Base-by-base conservation (phyloP, 2,329 filamentous ascomycete species). In the Eutypa lata region DNA sequence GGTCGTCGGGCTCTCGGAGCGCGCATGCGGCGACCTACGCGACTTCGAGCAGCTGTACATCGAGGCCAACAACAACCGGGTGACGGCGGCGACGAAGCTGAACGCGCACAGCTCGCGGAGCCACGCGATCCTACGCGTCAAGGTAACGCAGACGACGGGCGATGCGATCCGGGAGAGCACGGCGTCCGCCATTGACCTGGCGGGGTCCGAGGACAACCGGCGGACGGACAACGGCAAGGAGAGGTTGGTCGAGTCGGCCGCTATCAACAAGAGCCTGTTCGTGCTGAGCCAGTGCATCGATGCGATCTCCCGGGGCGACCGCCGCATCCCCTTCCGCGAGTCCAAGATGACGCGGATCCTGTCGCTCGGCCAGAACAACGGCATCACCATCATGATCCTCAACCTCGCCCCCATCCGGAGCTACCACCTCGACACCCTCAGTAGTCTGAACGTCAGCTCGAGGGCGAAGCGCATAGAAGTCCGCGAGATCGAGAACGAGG, bases 301-400 rank as follows among this genome's bases (percentile, higher is more conserved):
- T 68, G 93, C 93, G 52, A 97, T 97, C 67, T 89, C 88, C 1
- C 77, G 83, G 22, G 83, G 83, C 31, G 84, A 87, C 67, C 82
- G 80, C 62, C 84, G 93, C 33, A 93, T 97, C 64, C 93, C 94
- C 0, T 97, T 96, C 69, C 82, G 93, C 52, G 93, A 97, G 68
- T 94, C 89, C 50, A 97, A 97, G 76, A 97, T 97, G 93, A 97
- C 94, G 1, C 83, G 93, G 46, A 97, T 97, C 51, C 73, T 97
- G 24, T 93, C 89, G 0, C 74, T 97, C 8, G 93, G 93, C 2
- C 93, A 97, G 73, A 97, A 97, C 73, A 91, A 96, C 59, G 93
- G 94, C 48, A 84, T 96, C 60, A 97, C 92, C 0, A 83, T 97
- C 66, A 97, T 97, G 94, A 94, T 97, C 53, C 78, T 97, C 37